Evolutionary conservation across 176 grass and related monocot genomes (phyloP).

Genomic region (Eleusine coracana): DNA sequence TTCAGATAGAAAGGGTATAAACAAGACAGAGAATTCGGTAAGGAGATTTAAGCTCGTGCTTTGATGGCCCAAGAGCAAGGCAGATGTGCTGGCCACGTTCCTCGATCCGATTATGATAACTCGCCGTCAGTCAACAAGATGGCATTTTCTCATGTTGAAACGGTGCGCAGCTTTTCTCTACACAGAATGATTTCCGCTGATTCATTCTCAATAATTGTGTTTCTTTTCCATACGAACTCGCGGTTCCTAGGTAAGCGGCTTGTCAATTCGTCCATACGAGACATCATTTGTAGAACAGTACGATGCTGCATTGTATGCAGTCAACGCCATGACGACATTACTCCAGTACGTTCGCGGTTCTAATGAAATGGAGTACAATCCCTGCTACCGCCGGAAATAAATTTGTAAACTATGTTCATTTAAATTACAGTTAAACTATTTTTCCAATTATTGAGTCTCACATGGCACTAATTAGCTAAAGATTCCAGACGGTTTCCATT

Average conservation of each 20-base stretch:
- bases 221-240: neutral
- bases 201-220: constrained; percentile 22
- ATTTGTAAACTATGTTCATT: neutral
- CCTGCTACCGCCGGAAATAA: too few relatives aligned
- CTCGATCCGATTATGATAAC: constrained; percentile 13
- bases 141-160: neutral
- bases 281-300: neutral
- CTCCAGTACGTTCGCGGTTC: too few relatives aligned
- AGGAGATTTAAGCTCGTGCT: neutral
- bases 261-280: neutral
- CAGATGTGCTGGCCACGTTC: constrained; percentile 47
- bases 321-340: neutral
- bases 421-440: neutral
- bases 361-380: too few relatives aligned
- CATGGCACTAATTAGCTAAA: constrained; percentile 38
- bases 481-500: constrained; percentile 26
- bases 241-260: constrained; percentile 3
- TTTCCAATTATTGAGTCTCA: constrained; percentile 44
- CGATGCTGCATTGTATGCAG: neutral
- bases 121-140: constrained; percentile 2
- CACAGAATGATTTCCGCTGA: constrained; percentile 4
- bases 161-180: neutral
- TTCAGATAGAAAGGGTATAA: neutral
- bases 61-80: neutral
- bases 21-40: neutral